phyloP scores from a whole-genome alignment of 2,329 filamentous ascomycete species.

The Macrophomina phaseolina region DNA sequence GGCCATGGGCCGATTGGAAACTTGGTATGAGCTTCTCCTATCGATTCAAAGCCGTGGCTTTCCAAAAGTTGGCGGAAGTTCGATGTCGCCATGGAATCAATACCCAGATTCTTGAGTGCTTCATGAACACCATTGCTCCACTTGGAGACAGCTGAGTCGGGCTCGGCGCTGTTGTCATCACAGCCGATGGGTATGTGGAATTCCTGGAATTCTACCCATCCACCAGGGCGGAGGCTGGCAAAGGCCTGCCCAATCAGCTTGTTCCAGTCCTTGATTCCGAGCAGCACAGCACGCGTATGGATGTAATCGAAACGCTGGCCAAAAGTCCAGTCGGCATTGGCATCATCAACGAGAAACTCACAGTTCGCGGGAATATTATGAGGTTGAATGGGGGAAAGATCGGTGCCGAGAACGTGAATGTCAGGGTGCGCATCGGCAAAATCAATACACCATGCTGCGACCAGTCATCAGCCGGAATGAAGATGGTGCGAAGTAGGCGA shows the following conservation, averaged over 20 bases:
- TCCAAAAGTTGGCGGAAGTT: constrained; percentile 47
- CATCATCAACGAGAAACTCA: constrained; percentile 37
- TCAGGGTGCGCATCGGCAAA: constrained; percentile 33
- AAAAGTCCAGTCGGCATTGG: constrained; percentile 59
- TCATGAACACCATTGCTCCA: constrained; percentile 40
- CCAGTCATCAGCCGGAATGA: neutral
- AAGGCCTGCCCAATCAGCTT: constrained; percentile 50
- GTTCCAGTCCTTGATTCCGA: constrained; percentile 59
- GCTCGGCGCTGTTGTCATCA: constrained; percentile 33
- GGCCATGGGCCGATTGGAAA: constrained; percentile 55
- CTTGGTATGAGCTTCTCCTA: constrained; percentile 41
- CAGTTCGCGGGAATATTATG: constrained; percentile 36
- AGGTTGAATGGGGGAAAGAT: constrained; percentile 41
- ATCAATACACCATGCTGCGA: constrained; percentile 28
- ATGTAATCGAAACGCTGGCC: constrained; percentile 61
- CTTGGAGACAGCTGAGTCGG: constrained; percentile 29
- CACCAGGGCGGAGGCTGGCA: constrained; percentile 52
- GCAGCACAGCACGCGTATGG: constrained; percentile 57
- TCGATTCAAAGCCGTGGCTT: constrained; percentile 52
- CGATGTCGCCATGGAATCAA: constrained; percentile 47
- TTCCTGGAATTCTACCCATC: constrained; percentile 57
- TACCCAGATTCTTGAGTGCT: constrained; percentile 47
- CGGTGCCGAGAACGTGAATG: constrained; percentile 33
- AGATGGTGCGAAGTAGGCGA: neutral
- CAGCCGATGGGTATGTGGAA: constrained; percentile 35